Evolutionary conservation across 257 asterid genomes (phyloP), one percentile per base, ranked within the genome.

Genomic region (Gentiana straminea): DNA sequence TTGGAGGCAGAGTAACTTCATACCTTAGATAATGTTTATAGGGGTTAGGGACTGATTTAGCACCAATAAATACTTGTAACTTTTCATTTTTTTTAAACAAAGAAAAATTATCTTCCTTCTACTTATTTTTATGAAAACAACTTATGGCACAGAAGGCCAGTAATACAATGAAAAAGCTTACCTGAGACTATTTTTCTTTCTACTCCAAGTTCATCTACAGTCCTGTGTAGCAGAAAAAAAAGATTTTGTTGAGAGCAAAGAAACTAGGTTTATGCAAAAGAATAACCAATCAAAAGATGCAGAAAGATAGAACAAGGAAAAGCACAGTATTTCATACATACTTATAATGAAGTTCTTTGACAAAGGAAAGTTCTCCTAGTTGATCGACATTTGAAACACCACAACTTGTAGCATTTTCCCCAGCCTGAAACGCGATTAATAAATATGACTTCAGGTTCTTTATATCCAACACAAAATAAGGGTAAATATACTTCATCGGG

Each of bases 371-470:
- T 54, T 89, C 97, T 73, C 81, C 73, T 53, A 89, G 75, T 52
- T 73, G 83, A 63, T 82, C 76, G 37, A 85, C 94, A 57, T 85
- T 79, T 51, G 86, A 66, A 65, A 78, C 89, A 62, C 95, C 94
- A 68, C 97, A 89, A 36, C 64, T 74, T 46, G 78, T 85, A 43
- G 97, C 91, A 70, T 81, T 89, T 68, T 89, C 97, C 64, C 97
- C 97, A 53, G 94, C 95, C 96, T 87, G 64, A 38, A 55, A 66
- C 54, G 60, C 51, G 66, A 68, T 39, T 52, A 1, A 38, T 58
- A 11, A 35, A 39, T 44, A 36, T 41, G 8, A 13, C 24, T n/a
- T 32, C 15, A 10, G 33, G 35, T 3, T 55, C 13, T 8, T 33
- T 13, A 52, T 48, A 24, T 52, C 39, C 33, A 60, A 24, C 4